These are phyloP conservation scores for Allantophomopsis cytisporea DNA, from an alignment of 2,329 filamentous ascomycete genomes.

Conservation along the genomic window DNA sequence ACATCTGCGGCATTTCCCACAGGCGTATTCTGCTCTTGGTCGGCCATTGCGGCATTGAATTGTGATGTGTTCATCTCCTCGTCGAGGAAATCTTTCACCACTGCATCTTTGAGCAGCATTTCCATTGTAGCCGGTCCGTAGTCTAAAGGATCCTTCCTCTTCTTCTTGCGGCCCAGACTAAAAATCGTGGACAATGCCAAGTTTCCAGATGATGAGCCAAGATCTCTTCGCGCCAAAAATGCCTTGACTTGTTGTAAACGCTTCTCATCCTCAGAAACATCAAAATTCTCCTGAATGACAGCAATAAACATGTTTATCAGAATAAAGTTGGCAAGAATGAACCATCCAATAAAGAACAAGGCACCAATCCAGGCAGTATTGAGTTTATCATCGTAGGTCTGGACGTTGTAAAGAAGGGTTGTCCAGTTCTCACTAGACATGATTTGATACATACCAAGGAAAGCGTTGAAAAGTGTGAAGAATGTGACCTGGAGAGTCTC, in stretches of 20 bases:
- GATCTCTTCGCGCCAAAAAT: conserved; percentile 82
- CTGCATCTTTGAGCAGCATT: conserved; percentile 91
- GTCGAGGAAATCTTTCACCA: conserved; percentile 89
- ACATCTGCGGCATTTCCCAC: conserved; percentile 24
- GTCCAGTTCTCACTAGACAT: conserved; percentile 97
- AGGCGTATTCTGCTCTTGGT: conserved; percentile 19
- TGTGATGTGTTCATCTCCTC: conserved; percentile 41
- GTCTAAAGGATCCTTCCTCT: conserved; percentile 70
- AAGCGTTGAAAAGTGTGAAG: conserved; percentile 85
- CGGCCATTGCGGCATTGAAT: conserved; percentile 12
- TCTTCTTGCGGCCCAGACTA: conserved; percentile 42
- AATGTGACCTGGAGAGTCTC: conserved; percentile 62
- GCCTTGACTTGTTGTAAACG: conserved; percentile 91
- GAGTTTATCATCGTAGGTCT: conserved; percentile 46
- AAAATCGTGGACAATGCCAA: conserved; percentile 64
- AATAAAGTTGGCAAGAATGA: conserved; percentile 89
- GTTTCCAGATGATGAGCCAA: conserved; percentile 59
- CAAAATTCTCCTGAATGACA: conserved; percentile 98
- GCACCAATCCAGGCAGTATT: conserved; percentile 88
- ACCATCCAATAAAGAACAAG: conserved; percentile 87
- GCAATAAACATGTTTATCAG: conserved; percentile 99
- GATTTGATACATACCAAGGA: conserved; percentile 95
- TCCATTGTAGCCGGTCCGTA: conserved; percentile 87
- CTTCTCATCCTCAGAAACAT: conserved; percentile 97
- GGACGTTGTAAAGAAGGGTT: conserved; percentile 68